Evolutionary conservation across 139 green algal genomes (phyloP).

Genomic region (Chloropicon primus): DNA sequence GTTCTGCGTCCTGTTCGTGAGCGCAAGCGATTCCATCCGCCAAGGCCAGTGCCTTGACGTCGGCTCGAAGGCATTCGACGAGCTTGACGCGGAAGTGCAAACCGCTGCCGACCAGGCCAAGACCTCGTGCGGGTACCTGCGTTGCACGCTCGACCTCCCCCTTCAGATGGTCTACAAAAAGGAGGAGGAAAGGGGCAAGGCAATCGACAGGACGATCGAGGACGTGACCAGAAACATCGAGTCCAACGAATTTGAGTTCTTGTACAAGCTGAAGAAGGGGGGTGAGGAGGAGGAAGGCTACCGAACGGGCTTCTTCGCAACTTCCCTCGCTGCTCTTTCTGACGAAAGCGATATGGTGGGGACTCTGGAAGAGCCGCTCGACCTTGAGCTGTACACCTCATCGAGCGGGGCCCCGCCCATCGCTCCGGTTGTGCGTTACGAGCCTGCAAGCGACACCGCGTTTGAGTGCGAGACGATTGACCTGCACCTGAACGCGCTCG

Average conservation of each 20-base stretch:
- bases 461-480: not conserved
- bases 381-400: not conserved
- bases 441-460: not conserved
- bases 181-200: not conserved
- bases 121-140: not conserved
- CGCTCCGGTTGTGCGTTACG: not conserved
- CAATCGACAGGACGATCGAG: not conserved
- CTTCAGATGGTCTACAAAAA: not conserved
- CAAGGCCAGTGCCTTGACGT: not conserved
- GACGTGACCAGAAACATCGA: not conserved
- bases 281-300: not conserved
- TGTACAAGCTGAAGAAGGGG: not conserved
- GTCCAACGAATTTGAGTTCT: not conserved
- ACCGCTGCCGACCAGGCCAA: not conserved
- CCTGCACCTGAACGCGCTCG: not conserved
- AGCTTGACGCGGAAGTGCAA: no score
- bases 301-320: not conserved
- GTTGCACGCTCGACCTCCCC: not conserved
- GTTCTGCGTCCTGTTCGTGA: not conserved
- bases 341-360: not conserved
- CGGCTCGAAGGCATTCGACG: no score
- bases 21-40: no score
- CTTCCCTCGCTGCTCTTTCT: not conserved
- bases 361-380: not conserved
- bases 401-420: not conserved